Evolutionary conservation across 345 rosid genomes (phyloP), one percentile per base, ranked within the genome.

Genomic region (Punica granatum): DNA sequence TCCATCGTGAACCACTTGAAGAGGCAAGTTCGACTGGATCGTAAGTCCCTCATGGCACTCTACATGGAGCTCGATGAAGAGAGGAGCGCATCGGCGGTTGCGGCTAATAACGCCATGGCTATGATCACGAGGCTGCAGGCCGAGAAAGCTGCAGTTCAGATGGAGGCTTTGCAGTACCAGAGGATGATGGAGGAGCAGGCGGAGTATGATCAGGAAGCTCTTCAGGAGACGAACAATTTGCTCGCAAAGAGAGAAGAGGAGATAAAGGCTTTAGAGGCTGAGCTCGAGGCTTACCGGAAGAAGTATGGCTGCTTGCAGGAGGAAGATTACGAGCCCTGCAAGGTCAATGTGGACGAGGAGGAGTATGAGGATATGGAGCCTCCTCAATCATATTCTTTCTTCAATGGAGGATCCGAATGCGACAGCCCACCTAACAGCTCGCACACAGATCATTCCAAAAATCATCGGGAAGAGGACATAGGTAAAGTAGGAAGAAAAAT

Each of bases 171-270:
- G 65, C 98, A 94, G 80, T 94, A 89, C 72, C 96, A 89, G 76
- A 89, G 99, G 77, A 88, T 94, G 98, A 89, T 94, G 97, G 98
- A 94, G 72, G 99, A 94, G 75, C 92, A 91, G 77, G 95, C 96
- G 28, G 92, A 91, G 72, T 94, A 88, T 59, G 98, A 91, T 53
- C 83, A 91, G 70, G 98, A 94, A 79, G 89, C 90, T 14, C 73
- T 94, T 58, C 96, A 89, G 72, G 81, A 83, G 41, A 73, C 84
- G 48, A 81, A 69, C 18, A 79, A 77, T 63, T 69, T 85, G 68
- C 80, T 89, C 23, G 53, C 46, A 3, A 88, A 86, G 73, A 81
- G 83, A 60, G 93, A 91, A 54, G 90, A 82, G 34, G 88, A 84
- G 43, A 54, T 90, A 36, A 85, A 79, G 76, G 79, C 69, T 25